phyloP scores from a whole-genome alignment of 2,329 filamentous ascomycete genomes.

The Fusarium musae region DNA sequence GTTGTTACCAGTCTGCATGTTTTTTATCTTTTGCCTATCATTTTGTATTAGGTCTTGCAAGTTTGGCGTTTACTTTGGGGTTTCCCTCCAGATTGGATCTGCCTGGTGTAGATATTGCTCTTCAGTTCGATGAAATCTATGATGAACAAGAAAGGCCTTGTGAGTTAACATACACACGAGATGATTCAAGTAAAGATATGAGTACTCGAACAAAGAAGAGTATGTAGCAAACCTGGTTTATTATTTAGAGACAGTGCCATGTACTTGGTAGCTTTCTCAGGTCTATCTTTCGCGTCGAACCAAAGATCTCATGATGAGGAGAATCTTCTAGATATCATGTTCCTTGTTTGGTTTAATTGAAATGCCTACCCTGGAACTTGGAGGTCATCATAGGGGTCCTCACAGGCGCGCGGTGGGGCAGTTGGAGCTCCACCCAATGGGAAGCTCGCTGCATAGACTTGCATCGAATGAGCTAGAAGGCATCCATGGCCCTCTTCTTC shows the following conservation, averaged over 20 bases:
- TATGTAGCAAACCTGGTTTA: fast-evolving
- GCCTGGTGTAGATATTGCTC: neutral
- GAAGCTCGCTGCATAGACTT: slow-evolving; percentile 39
- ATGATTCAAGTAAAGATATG: fast-evolving
- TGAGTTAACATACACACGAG: fast-evolving
- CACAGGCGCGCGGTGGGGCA: slow-evolving; percentile 27
- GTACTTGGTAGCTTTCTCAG: neutral
- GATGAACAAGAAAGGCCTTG: fast-evolving
- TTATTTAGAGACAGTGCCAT: too few relatives aligned
- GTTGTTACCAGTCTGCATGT: fast-evolving
- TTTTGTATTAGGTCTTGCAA: neutral
- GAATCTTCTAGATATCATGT: slow-evolving; percentile 30
- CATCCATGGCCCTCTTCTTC: slow-evolving; percentile 47
- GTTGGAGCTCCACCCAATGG: slow-evolving; percentile 46
- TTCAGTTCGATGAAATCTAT: fast-evolving
- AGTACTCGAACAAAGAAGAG: neutral
- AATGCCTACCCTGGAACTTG: slow-evolving; percentile 33
- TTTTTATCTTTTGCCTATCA: neutral
- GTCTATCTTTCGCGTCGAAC: too few relatives aligned
- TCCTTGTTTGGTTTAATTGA: neutral
- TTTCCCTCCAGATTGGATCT: neutral
- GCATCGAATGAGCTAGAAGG: slow-evolving; percentile 59
- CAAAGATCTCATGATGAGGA: neutral
- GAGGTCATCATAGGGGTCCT: slow-evolving; percentile 21
- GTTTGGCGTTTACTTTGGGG: neutral